A percentile compares a stretch with the other conserved stretches of the same genome.
phyloP scores from a whole-genome alignment of 208 protist genomes.

The Trypanosoma boissoni region DNA sequence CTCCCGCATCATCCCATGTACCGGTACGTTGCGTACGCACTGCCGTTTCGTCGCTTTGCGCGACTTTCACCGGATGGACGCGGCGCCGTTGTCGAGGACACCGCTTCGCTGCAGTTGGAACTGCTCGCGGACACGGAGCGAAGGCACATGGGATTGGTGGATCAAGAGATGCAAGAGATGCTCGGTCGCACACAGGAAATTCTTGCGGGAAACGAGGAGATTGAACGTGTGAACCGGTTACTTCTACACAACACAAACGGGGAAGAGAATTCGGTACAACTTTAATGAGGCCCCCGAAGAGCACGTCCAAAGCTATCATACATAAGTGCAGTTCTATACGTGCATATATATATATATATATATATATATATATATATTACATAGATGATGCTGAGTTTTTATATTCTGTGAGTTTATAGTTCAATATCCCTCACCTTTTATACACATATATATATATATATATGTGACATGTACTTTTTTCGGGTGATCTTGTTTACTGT shows the following conservation, averaged over 20 bases:
- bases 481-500: no score
- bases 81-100: constrained; percentile 8
- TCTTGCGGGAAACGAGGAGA: constrained; percentile 32
- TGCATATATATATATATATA: constrained; percentile 14
- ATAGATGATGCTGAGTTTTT: no score
- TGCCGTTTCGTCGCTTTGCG: constrained; percentile 68
- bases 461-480: no score
- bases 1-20: constrained; percentile 38
- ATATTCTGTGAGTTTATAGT: no score
- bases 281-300: not conserved
- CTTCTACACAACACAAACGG: constrained; percentile 24
- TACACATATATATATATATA: no score
- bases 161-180: constrained; percentile 13
- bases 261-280: not conserved
- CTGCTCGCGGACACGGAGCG: constrained; percentile 17
- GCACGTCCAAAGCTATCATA: not conserved
- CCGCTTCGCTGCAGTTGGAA: constrained; percentile 3
- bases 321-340: not conserved
- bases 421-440: no score
- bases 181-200: constrained; percentile 25
- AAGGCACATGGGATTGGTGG: constrained; percentile 15
- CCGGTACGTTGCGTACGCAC: constrained; percentile 61
- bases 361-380: constrained; percentile 14
- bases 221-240: constrained; percentile 34
- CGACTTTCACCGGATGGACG: constrained; percentile 19